Evolutionary conservation across 306 rosid genomes (phyloP).

Genomic region (Aeschynomene evenia): DNA sequence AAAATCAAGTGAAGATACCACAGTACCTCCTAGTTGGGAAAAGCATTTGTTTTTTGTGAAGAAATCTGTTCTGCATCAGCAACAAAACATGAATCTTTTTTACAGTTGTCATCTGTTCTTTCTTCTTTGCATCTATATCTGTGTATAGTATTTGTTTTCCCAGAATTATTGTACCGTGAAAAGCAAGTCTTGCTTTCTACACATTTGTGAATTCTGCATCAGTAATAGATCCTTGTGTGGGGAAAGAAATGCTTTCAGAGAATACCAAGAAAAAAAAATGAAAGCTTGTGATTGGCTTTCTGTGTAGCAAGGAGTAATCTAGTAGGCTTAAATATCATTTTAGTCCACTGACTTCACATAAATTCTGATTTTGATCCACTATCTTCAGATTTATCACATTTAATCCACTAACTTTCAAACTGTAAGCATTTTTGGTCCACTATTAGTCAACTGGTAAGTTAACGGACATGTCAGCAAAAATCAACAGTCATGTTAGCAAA

Average conservation of each 20-base stretch:
- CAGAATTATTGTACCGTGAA: not conserved
- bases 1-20: not conserved
- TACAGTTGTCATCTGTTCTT: not conserved
- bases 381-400: no score
- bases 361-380: no score
- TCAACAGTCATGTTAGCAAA: no score
- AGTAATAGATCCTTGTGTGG: not conserved
- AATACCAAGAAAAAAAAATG: slow-evolving; percentile 30
- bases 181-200: not conserved
- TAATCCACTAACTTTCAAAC: no score
- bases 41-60: not conserved
- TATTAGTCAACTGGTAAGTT: no score
- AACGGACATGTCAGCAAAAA: no score
- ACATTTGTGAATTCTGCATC: slow-evolving; percentile 6
- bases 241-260: slow-evolving; percentile 5
- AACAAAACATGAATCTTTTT: slow-evolving; percentile 5
- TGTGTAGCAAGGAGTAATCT: not conserved
- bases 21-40: not conserved
- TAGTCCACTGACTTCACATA: no score
- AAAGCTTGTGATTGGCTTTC: not conserved
- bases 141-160: not conserved
- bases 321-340: no score
- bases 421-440: no score
- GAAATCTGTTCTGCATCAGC: not conserved
- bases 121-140: not conserved